Evolutionary conservation across 2,329 filamentous ascomycete species (phyloP), one percentile per base, ranked within the genome.

Genomic region (Talaromyces islandicus): DNA sequence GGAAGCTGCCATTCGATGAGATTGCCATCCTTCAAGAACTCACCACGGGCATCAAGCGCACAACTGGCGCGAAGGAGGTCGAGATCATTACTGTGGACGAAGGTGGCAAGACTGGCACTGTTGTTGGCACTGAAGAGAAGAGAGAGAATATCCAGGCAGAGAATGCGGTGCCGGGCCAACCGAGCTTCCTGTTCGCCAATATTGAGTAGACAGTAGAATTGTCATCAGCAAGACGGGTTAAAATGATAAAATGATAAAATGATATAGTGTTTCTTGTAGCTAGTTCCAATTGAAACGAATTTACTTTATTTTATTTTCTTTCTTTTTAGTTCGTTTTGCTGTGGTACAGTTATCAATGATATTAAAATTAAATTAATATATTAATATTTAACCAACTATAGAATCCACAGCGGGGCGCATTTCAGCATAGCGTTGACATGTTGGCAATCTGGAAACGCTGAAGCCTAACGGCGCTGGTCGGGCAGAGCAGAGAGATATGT

Each of bases 1-100:
- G 92, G 65, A 91, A 93, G 77, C 81, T 99, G 63, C 83, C 85
- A 0, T 99, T 97, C 74, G 88, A 97, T 68, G 94, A 99, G 80
- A 81, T 87, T 54, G 81, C 83, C 62, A 89, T 88, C 35, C 80
- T 97, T 60, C 74, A 80, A 58, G 86, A 91, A 69, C 96, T 97
- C 88, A 80, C 92, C 3, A 83, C 87, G 1, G 88, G 87, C 21
- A 78, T 99, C 69, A 91, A 89, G 82, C 87, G 89, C 74, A 88
- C 88, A 19, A 86, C 88, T 1, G 87, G 87, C 30, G 87, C 88
- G 66, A 85, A 83, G 65, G 83, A 82, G 38, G 84, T 96, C 21
- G 88, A 91, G 65, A 81, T 96, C 64, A 77, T 96, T 51, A 77
- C 81, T 9, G 87, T 95, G 2, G 81, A 86, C 32, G 90, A 82